A percentile compares a stretch with the other conserved stretches of the same genome.
Conservation (phyloP, 805 yeast species). For the Cyberlindnera nakhonratchasimensis region DNA sequence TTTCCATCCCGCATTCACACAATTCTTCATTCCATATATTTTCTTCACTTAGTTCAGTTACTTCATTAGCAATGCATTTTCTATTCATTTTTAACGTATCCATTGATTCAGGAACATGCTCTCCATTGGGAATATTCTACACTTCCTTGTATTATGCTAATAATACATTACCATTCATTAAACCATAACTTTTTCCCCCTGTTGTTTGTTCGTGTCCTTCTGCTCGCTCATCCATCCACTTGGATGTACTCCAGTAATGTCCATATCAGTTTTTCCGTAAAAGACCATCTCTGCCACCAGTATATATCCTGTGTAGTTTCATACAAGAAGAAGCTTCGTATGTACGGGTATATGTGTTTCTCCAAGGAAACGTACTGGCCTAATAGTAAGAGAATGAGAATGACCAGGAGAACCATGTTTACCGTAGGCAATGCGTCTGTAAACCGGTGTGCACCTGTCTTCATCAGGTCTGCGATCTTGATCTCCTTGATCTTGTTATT, state of each 20-base stretch:
- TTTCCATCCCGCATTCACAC: too few relatives aligned
- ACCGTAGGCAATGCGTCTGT: conserved; percentile 2
- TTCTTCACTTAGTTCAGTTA: too few relatives aligned
- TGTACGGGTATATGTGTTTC: conserved; percentile 3
- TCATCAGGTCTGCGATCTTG: not conserved
- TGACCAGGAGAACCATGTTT: conserved; percentile 10
- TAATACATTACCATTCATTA: too few relatives aligned
- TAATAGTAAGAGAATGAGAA: conserved; percentile 5
- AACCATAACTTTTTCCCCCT: too few relatives aligned
- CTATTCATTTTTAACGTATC: too few relatives aligned
- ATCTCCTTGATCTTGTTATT: conserved; percentile 3
- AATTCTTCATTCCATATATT: too few relatives aligned
- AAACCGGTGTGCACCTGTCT: not conserved
- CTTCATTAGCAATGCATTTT: too few relatives aligned
- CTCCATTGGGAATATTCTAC: too few relatives aligned
- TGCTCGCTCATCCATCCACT: too few relatives aligned
- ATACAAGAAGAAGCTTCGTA: conserved; percentile 7
- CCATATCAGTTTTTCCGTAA: conserved; percentile 18
- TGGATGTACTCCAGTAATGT: conserved; percentile 16
- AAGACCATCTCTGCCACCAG: conserved; percentile 23
- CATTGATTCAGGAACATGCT: too few relatives aligned
- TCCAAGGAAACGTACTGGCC: conserved; percentile 3
- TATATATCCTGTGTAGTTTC: conserved; percentile 17
- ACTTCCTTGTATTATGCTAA: too few relatives aligned
- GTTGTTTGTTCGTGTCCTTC: too few relatives aligned